Evolutionary conservation across 208 protist species (phyloP), one percentile per base, ranked within the genome.

Genomic region (Porcisia deanei): DNA sequence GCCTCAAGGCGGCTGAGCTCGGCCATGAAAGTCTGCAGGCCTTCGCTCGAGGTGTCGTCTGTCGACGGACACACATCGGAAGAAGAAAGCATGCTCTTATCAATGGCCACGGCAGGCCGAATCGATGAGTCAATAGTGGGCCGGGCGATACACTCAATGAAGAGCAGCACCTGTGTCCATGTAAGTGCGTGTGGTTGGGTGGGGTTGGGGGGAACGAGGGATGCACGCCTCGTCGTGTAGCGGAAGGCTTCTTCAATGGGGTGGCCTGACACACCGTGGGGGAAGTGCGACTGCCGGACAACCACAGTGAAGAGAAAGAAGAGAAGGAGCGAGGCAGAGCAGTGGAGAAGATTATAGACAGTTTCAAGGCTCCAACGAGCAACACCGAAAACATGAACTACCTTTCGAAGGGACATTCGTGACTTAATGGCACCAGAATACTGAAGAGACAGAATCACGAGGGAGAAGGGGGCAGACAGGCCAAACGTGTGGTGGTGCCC

Each of bases 1-100:
- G 63, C 41, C 49, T 85, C 72, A 30, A 85, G 60, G 3, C 76
- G 79, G 4, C n/a, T 61, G 1, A 85, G 73, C 73, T 85, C 81
- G 20, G 66, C 45, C 41, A 85, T 60, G 37, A 85, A 85, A 8
- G 58, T 60, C 18, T 75, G 41, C 43, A 76, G 37, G 4, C 20
- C 76, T 43, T 61, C 59, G 7, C 20, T 7, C 34, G 37, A 30
- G 34, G 49, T 71, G 55, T 55, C 59, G 8, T 61, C 20, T 22
- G 54, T 49, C 49, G 20, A 71, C n/a, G 4, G 22, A 34, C 37
- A 52, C 68, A 37, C 57, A 49, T 25, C 66, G 49, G 14, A 70
- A 16, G 57, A 25, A 54, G 53, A 20, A 67, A 43, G 25, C 63
- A 67, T 67, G 41, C 18, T 20, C 2, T 20, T 20, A 52, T 67